Evolutionary conservation across 768 basidiomycete species (phyloP), one percentile per base, ranked within the genome.

Genomic region (Lactifluus subvellereus): DNA sequence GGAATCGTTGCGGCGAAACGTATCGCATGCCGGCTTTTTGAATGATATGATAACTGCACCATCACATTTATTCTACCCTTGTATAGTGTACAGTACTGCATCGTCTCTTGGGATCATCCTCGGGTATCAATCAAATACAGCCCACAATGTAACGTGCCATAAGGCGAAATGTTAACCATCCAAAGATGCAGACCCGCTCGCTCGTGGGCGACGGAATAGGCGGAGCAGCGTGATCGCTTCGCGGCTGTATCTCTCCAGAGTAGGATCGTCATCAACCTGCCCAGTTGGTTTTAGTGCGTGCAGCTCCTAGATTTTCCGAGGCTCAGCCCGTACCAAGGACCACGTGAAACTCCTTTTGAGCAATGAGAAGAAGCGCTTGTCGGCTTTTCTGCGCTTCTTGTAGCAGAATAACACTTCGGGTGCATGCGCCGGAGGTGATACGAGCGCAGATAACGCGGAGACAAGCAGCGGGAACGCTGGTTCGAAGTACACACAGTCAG

Each of bases 401-500:
- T 94, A 96, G 71, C 92, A 94, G 74, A 98, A 94, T 40, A 96
- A 73, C 45, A 95, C 81, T 60, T 92, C 87, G 42, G 73, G 72
- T 22, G 79, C 77, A 32, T 70, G 64, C 11, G 67, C 71, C 37
- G 72, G 53, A 8, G 81, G 67, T 0, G 68, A 51, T 3, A 72
- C 77, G 42, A 96, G 81, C 49, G 87, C 82, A 38, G 76, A 79
- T 37, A 98, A 78, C 0, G 94, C 95, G 66, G 86, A 74, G 2
- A 94, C 89, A 1, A 98, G 82, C 13, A 94, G 80, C 8, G 93
- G 88, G 69, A 97, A 98, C 0, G 91, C 86, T 13, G 93, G 91
- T 74, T 97, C 94, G 67, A 92, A 94, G 76, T 98, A 98, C 9
- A 98, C 94, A 68, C 94, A 98, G 71, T 98, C 94, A 0, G 94